These are phyloP conservation scores for Toxicodendron radicans DNA, from an alignment of 345 rosid genomes.

Conservation along the genomic window DNA sequence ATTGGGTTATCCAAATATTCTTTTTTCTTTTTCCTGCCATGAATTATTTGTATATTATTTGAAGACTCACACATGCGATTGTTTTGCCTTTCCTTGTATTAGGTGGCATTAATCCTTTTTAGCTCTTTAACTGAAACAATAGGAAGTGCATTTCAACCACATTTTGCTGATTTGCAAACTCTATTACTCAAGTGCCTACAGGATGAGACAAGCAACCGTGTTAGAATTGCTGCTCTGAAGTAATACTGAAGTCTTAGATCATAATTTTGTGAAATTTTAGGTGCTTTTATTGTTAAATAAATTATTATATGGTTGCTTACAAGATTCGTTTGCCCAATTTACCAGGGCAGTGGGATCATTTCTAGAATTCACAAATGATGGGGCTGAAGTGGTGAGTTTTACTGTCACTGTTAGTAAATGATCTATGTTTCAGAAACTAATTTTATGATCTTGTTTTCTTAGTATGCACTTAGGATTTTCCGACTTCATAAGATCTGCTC, in stretches of 20 bases:
- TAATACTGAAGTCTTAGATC: conserved; percentile 30
- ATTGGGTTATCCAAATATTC: background rate
- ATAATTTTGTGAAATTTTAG: conserved; percentile 1
- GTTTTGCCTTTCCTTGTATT: conserved; percentile 29
- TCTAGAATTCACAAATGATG: conserved; percentile 83
- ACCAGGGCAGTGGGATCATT: conserved; percentile 98
- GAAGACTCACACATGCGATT: conserved; percentile 9
- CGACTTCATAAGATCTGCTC: background rate
- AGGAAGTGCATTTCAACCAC: conserved; percentile 82
- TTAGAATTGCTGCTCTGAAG: conserved; percentile 98
- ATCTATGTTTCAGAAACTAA: background rate
- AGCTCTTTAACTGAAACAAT: conserved; percentile 97
- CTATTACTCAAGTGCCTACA: conserved; percentile 89
- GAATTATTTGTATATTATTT: background rate
- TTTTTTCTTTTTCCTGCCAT: background rate
- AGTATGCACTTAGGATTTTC: background rate
- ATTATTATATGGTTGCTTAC: conserved; percentile 16
- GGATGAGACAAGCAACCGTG: conserved; percentile 90
- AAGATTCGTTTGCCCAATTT: conserved; percentile 15
- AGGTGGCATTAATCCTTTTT: conserved; percentile 97
- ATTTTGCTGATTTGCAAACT: conserved; percentile 85
- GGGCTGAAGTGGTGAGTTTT: conserved; percentile 78
- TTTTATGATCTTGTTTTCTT: conserved; percentile 10
- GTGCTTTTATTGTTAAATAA: conserved; percentile 9
- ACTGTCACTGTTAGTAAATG: background rate